Conservation (phyloP, 129 eudicot genomes). For the Flaveria trinervia region DNA sequence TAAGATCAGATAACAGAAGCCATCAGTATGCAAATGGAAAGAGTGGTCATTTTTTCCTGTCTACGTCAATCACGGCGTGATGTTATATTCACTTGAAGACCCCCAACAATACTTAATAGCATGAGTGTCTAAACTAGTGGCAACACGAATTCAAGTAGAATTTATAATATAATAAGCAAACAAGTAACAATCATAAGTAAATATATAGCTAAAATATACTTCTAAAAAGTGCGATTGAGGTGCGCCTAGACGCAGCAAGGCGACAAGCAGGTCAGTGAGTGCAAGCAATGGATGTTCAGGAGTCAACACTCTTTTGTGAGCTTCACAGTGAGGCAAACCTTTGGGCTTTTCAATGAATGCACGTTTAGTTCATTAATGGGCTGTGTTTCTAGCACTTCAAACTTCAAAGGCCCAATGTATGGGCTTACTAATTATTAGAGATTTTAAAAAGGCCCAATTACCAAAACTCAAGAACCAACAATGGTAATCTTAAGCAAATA, state of each 20-base stretch:
- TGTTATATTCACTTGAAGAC: background rate
- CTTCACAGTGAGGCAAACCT: background rate
- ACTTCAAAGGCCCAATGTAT: conserved; percentile 8
- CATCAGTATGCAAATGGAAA: background rate
- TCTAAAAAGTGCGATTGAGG: background rate
- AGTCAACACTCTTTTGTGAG: background rate
- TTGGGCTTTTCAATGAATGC: background rate
- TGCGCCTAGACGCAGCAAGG: background rate
- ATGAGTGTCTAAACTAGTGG: background rate
- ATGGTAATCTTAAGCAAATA: background rate
- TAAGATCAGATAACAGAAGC: background rate
- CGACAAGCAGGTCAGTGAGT: background rate
- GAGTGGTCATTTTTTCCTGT: background rate
- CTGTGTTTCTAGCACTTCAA: background rate
- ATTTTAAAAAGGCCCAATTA: background rate
- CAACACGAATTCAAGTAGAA: background rate
- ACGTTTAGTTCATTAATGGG: background rate
- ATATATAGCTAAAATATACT: background rate
- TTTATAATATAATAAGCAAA: background rate
- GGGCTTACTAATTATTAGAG: background rate
- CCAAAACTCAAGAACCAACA: conserved; percentile 2
- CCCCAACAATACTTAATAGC: background rate
- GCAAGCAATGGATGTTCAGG: background rate
- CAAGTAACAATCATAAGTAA: background rate
- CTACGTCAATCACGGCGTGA: background rate